phyloP scores from a whole-genome alignment of 129 eudicot genomes.

The Lactuca sativa region DNA sequence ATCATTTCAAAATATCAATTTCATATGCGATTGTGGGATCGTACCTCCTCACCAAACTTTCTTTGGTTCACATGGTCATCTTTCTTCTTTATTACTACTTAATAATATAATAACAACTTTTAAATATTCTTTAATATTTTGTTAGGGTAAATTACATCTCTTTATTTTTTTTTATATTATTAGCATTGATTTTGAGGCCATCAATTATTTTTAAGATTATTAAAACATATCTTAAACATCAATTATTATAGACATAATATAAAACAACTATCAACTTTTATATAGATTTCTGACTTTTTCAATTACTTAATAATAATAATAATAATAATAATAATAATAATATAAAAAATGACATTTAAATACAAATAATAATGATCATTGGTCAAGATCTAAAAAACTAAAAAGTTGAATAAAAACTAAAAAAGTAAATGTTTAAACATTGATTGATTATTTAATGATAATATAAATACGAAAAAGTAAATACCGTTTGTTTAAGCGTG shows the following conservation, averaged over 20 bases:
- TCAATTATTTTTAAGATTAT: neutral
- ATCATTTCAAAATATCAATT: too few relatives aligned
- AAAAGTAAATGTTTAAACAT: too few relatives aligned
- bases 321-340: too few relatives aligned
- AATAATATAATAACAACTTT: neutral
- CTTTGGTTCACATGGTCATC: constrained; percentile 31
- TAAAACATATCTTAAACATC: constrained; percentile 13
- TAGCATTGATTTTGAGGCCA: constrained; percentile 4
- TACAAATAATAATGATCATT: too few relatives aligned
- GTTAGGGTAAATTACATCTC: constrained; percentile 7
- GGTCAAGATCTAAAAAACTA: too few relatives aligned
- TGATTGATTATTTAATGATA: too few relatives aligned
- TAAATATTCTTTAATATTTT: neutral
- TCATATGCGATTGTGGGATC: constrained; percentile 14
- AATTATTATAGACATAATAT: constrained; percentile 18
- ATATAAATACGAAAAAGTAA: too few relatives aligned
- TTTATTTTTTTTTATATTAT: neutral
- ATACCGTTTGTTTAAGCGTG: too few relatives aligned
- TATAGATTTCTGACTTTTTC: neutral
- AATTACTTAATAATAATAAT: too few relatives aligned
- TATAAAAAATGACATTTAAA: too few relatives aligned
- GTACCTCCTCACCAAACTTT: constrained; percentile 27
- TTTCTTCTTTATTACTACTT: constrained; percentile 32
- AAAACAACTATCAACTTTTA: neutral
- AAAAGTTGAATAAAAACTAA: too few relatives aligned